Evolutionary conservation across 2,329 filamentous ascomycete genomes (phyloP), one percentile per base, ranked within the genome.

Genomic region (Botrytis deweyae): DNA sequence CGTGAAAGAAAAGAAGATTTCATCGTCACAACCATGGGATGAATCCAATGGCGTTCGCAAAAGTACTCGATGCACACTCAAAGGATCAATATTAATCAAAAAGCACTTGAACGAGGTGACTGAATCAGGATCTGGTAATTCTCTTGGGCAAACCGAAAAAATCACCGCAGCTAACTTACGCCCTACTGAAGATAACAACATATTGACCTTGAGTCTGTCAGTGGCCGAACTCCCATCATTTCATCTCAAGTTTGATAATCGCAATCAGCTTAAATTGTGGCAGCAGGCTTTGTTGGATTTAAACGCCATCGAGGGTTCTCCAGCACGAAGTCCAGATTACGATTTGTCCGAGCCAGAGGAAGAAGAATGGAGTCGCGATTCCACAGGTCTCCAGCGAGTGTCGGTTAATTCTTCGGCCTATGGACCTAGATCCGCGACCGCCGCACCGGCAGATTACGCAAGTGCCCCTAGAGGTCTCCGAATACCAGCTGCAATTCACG

Each of bases 51-150:
- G 86, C 1, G 87, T 87, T 36, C 87, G 88, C 73, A 95, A 92
- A 81, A 86, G 88, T 16, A 90, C 90, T 4, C 90, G 93, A 76
- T 98, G 92, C 85, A 97, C 95, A 0, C 86, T 99, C 61, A 99
- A 99, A 84, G 96, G 96, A 29, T 98, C 96, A 0, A 99, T 99
- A 78, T 86, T 99, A 76, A 98, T 99, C 83, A 98, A 97, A 85
- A 98, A 97, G 85, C 96, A 99, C 81, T 87, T 99, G 62, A 97
- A 96, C 80, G 93, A 96, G 77, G 94, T 98, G 38, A 84, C 85
- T 29, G 94, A 98, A 82, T 89, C 88, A 10, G 89, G 89, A 71
- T 85, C 81, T 74, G 86, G 86, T 80, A 82, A 82, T 77, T 76
- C 78, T 40, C 74, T 78, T 72, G 77, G 77, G 52, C 77, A 78